Evolutionary conservation across 768 basidiomycete species (phyloP), one percentile per base, ranked within the genome.

Genomic region (Panaeolus papilionaceus): DNA sequence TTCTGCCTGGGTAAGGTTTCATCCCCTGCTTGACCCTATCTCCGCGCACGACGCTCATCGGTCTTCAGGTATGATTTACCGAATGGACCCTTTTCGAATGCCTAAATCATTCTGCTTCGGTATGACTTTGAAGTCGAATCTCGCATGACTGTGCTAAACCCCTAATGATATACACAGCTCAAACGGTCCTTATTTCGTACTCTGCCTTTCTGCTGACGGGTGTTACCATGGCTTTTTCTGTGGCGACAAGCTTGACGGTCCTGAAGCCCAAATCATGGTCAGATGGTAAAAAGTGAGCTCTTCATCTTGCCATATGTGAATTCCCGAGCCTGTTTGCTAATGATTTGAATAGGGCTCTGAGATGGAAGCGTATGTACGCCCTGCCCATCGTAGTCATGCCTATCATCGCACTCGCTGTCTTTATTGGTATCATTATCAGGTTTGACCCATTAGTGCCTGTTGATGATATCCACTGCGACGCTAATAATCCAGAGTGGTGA

Each of bases 31-130:
- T 44, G 4, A 9, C 58, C 40, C 38, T 39, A 40, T 45, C 12
- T 49, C 12, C 11, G 38, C 16, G 28, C 11, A 58, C 33, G 51
- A 44, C 64, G 18, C 63, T 45, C 63, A n/a, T 28, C 38, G 20
- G 26, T 49, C 44, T 23, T 26, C 33, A 91, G 90, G 90, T 11
- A 83, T 91, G 77, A 80, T 88, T 14, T 90, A 87, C 82, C 75
- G 77, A 63, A 91, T 92, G 90, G 79, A 88, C 69, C 88, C 90
- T 0, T 79, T 78, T 62, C 72, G 67, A 20, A 92, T 92, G 89
- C 87, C 89, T 9, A 77, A 73, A 40, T 70, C 73, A 37, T 91
- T 92, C 69, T 91, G 90, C 71, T 76, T 86, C 40, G 80, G 88
- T 88, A 71, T 68, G 83, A 75, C 16, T 6, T 10, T 26, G 14